Evolutionary conservation across 108 stramenopile species (phyloP), one percentile per base, ranked within the genome.

Genomic region (Cylindrotheca fusiformis): DNA sequence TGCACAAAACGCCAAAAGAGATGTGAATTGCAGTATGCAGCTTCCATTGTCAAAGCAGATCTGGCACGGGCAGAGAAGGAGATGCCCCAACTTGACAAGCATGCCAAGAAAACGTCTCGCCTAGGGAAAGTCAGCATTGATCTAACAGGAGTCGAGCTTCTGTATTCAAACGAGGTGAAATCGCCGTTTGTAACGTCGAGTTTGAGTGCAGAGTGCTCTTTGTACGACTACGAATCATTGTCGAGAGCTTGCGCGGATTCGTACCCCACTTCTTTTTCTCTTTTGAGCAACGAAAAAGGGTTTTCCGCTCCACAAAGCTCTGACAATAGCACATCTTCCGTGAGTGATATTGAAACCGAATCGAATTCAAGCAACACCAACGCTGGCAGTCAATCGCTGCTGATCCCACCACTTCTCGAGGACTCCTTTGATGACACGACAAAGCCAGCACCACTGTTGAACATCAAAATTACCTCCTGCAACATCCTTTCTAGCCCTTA

Each of bases 1-100:
- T 71, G 69, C 47, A 60, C 73, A 26, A 74, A 74, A 26, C 73
- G 73, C 17, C 73, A 41, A 28, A 74, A 67, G 47, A 20, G 23
- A 21, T 28, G 63, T 22, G 73, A 74, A 32, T 46, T 47, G 29
- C 60, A 68, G 29, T 74, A 60, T 41, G 65, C 56, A 25, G 73
- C 73, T 19, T 18, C 46, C 27, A 63, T 23, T 18, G 60, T 51
- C 4, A 48, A 36, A 31, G 66, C 49, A 4, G 66, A 67, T 56
- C 25, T 74, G 31, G 60, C 48, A 29, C 58, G 66, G 33, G 73
- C 66, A 30, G 73, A 66, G 19, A 60, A 45, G 22, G 52, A 56
- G 49, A 53, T 59, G 41, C 24, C 45, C 2, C 24, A 20, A n/a
- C n/a, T 67, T 28, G 32, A 36, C 48, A 45, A 55, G 48, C 10